Evolutionary conservation across 257 asterid genomes (phyloP).

Genomic region (Nicotiana otophora): DNA sequence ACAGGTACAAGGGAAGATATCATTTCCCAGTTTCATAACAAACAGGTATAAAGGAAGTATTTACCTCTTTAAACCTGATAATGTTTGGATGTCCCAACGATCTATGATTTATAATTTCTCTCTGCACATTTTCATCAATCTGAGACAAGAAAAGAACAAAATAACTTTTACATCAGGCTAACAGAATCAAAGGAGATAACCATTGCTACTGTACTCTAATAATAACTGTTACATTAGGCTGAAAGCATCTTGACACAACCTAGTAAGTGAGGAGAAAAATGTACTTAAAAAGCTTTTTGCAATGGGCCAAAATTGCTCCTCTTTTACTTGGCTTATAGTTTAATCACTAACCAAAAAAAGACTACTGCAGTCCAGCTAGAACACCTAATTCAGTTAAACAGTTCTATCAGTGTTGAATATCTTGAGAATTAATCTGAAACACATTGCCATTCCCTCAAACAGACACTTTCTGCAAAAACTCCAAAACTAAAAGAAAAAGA

Average conservation of each 20-base stretch:
- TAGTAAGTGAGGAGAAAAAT: neutral
- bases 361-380: neutral
- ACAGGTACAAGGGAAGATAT: neutral
- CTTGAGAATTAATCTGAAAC: too few species aligned
- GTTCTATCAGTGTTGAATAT: too few species aligned
- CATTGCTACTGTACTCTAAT: neutral
- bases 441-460: too few species aligned
- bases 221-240: neutral
- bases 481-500: neutral
- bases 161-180: neutral
- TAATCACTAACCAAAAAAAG: neutral
- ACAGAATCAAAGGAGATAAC: neutral
- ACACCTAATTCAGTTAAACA: neutral
- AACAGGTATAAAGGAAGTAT: neutral
- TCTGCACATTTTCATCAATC: constrained; percentile 91
- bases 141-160: constrained; percentile 4
- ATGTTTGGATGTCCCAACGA: constrained; percentile 87
- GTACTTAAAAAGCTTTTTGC: neutral
- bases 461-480: too few species aligned
- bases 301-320: neutral
- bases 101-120: constrained; percentile 89
- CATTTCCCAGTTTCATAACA: neutral
- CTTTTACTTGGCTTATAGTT: neutral
- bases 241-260: neutral
- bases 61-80: constrained; percentile 84